phyloP scores from a whole-genome alignment of 1,139 yeast genomes.

The Fermentozyma sake region DNA sequence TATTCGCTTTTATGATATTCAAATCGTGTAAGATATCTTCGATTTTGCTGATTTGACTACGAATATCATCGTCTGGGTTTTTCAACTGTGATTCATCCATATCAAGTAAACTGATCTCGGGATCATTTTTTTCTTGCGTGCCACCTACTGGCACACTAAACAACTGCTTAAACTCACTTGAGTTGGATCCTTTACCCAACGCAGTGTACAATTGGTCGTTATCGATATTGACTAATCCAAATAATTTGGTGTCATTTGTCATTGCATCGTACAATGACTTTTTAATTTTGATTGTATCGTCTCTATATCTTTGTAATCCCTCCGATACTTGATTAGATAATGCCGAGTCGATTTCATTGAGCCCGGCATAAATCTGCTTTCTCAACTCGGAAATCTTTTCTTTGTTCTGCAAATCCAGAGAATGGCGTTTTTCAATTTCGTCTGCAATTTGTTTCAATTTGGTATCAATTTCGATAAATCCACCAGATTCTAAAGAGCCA shows the following conservation, averaged over 20 bases:
- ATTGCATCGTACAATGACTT: constrained; percentile 67
- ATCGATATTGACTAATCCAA: constrained; percentile 27
- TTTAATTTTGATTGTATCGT: constrained; percentile 55
- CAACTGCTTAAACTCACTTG: constrained; percentile 27
- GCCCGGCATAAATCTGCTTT: constrained; percentile 34
- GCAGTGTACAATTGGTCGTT: constrained; percentile 22
- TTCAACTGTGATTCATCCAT: constrained; percentile 43
- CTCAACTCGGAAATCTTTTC: constrained; percentile 25
- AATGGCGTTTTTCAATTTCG: constrained; percentile 22
- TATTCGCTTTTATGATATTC: constrained; percentile 50
- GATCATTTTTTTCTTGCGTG: constrained; percentile 10
- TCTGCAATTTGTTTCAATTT: constrained; percentile 17
- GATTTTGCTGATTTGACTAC: constrained; percentile 35
- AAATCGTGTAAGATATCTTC: constrained; percentile 46
- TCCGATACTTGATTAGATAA: constrained; percentile 10
- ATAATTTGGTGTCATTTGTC: constrained; percentile 57
- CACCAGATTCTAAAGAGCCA: constrained; percentile 2
- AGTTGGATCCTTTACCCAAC: constrained; percentile 31
- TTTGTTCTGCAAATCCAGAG: constrained; percentile 22
- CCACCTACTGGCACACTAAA: constrained; percentile 15
- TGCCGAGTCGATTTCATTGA: constrained; percentile 35
- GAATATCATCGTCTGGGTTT: constrained; percentile 20
- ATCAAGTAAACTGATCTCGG: constrained; percentile 54
- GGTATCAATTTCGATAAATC: constrained; percentile 12
- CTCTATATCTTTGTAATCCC: constrained; percentile 22